Conservation (phyloP, 306 rosid species). For the Lablab purpureus region DNA sequence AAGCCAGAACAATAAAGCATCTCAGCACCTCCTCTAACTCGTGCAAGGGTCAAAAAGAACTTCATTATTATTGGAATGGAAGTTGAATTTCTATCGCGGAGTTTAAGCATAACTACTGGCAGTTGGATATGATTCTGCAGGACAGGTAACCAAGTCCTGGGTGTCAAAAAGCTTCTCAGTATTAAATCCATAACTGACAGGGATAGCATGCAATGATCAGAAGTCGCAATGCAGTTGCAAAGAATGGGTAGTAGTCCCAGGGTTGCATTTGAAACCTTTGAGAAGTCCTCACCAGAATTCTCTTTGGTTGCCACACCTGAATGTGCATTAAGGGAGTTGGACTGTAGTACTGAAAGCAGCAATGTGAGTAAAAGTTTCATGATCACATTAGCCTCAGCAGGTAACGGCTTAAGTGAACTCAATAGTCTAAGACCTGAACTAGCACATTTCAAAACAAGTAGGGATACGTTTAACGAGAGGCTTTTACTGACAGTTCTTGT, state of each 20-base stretch:
- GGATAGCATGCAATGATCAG: conserved; percentile 74
- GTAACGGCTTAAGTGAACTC: conserved; percentile 63
- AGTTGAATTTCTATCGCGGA: conserved; percentile 66
- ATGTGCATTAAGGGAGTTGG: conserved; percentile 52
- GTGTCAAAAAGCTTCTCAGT: conserved; percentile 69
- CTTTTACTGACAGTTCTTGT: conserved; percentile 62
- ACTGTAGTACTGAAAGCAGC: conserved; percentile 78
- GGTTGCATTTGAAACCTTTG: conserved; percentile 71
- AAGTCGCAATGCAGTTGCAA: conserved; percentile 67
- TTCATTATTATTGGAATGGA: conserved; percentile 72
- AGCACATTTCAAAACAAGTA: conserved; percentile 68
- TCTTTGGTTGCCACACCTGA: conserved; percentile 49
- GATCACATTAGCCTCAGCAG: conserved; percentile 57
- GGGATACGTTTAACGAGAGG: conserved; percentile 56
- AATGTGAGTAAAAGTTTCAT: conserved; percentile 66
- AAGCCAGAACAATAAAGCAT: conserved; percentile 80
- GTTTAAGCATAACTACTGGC: conserved; percentile 72
- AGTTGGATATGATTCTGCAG: conserved; percentile 77
- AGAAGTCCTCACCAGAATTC: conserved; percentile 61
- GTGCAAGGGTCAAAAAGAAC: conserved; percentile 88
- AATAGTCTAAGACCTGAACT: conserved; percentile 75
- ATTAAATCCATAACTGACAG: conserved; percentile 77
- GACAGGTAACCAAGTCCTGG: conserved; percentile 84
- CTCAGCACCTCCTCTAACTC: conserved; percentile 87
- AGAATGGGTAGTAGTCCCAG: conserved; percentile 82